phyloP scores from a whole-genome alignment of 768 basidiomycete species.

The Chalciporus pseudorubinellus region DNA sequence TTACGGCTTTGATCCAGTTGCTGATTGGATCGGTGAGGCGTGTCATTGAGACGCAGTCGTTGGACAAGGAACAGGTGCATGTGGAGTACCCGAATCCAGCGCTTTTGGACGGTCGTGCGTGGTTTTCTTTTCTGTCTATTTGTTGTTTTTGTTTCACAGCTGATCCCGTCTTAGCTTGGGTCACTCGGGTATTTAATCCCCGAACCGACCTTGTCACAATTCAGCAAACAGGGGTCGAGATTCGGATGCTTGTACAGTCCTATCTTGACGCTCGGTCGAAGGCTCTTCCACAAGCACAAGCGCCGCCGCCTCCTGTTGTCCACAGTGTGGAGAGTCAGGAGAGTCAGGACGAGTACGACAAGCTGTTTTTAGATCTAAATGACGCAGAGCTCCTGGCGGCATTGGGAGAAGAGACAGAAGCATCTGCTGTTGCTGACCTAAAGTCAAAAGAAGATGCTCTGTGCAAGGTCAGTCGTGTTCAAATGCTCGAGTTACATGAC shows the following conservation, averaged over 20 bases:
- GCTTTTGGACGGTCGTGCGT: conserved; percentile 55
- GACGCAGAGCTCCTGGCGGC: conserved; percentile 60
- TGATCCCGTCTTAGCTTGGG: conserved; percentile 48
- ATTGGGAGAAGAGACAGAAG: conserved; percentile 39
- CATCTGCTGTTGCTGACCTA: conserved; percentile 25
- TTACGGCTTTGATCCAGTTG: conserved; percentile 44
- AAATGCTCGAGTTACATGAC: background rate
- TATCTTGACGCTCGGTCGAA: conserved; percentile 58
- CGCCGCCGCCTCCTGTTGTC: conserved; percentile 32
- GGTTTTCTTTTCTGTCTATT: background rate
- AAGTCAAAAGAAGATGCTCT: conserved; percentile 47
- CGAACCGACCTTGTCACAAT: conserved; percentile 41
- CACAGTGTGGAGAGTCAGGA: conserved; percentile 50
- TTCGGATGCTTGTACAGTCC: conserved; percentile 55
- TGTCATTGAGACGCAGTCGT: conserved; percentile 42
- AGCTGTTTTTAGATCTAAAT: conserved; percentile 55
- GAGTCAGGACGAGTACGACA: conserved; percentile 75
- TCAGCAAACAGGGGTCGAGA: conserved; percentile 47
- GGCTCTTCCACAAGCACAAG: conserved; percentile 41
- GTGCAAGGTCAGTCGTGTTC: conserved; percentile 42
- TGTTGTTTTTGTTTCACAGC: conserved; percentile 1
- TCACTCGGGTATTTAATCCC: conserved; percentile 47
- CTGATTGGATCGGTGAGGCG: conserved; percentile 56
- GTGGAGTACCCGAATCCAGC: conserved; percentile 60
- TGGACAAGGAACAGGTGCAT: conserved; percentile 36